phyloP scores from a whole-genome alignment of 2,329 filamentous ascomycete genomes.

The Parascedosporium putredinis region DNA sequence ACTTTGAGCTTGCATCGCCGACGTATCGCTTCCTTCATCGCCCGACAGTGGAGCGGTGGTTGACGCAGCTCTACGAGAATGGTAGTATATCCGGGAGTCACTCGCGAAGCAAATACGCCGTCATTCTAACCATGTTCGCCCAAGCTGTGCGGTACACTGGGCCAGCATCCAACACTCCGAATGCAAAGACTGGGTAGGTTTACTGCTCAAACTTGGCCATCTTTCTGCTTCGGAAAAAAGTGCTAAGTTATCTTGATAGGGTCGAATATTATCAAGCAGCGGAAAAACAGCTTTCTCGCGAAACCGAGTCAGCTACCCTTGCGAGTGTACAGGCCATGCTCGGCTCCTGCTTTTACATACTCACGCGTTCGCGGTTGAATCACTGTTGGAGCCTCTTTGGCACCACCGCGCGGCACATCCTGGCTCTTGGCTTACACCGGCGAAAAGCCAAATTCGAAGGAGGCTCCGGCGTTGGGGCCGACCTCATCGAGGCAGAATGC shows the following conservation, averaged over 20 bases:
- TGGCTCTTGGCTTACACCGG: conserved; percentile 29
- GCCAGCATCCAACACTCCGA: neutral
- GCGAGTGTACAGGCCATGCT: conserved; percentile 31
- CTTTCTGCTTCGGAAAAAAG: neutral
- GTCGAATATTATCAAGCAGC: conserved; percentile 23
- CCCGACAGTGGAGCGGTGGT: conserved; percentile 24
- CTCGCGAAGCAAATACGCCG: neutral
- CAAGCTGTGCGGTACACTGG: neutral
- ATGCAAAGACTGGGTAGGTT: neutral
- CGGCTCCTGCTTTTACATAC: conserved; percentile 31
- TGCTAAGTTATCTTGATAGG: conserved; percentile 11
- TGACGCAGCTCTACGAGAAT: conserved; percentile 28
- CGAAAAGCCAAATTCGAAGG: conserved; percentile 13
- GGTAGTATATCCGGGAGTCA: neutral
- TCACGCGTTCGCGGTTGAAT: conserved; percentile 34
- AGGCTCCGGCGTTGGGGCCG: conserved; percentile 11
- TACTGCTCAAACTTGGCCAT: neutral
- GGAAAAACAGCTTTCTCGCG: conserved; percentile 26
- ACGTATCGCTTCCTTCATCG: conserved; percentile 27
- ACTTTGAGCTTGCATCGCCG: conserved; percentile 26
- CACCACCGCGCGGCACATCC: conserved; percentile 26
- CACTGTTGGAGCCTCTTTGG: conserved; percentile 37
- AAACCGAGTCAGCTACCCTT: conserved; percentile 26
- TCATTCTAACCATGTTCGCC: neutral
- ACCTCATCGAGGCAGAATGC: conserved; percentile 27